Base-by-base conservation (phyloP, 2,329 filamentous ascomycete species). In the Aspergillus ochraceoroseus region DNA sequence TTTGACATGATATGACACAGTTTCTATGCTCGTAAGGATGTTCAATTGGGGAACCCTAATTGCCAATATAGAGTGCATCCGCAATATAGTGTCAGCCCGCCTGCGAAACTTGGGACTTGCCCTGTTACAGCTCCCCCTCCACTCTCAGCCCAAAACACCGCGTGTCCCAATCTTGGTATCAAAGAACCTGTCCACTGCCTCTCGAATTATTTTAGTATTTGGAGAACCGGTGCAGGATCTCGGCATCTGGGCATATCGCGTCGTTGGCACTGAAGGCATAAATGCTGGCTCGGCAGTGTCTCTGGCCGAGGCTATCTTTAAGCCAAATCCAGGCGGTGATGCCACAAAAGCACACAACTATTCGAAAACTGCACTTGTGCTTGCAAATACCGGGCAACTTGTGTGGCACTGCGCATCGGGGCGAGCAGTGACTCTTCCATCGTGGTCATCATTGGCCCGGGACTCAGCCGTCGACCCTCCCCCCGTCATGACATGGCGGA, bases 361-460 rank as follows among this genome's bases (percentile, higher is more conserved):
- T 0, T 28, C 22, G 4, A 26, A n/a, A 6, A 25, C 56, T 0
- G 51, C 59, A 2, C 67, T 95, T 41, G 66, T 95, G 18, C 68
- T 95, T 17, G 77, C 87, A 31, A 95, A 95, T 58, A 72, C 79
- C 3, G 87, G 86, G 3, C 81, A 94, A 64, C 68, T 85, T 12
- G 70, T 82, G 54, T 95, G 87, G 81, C 86, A 84, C 61, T 78
- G 84, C 27, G 73, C 76, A 36, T 73, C 73, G 1, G 65, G 73
- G 36, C 73, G 75, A 33, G 71, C 79, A 0, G 70, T 94, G 46
- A 84, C 77, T 1, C 59, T 73, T 1, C 57, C 59, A 0, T 74
- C 72, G 2, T 84, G 82, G 71, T 58, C 70, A 5, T 71, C 70
- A 1, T 65, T 83, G 30, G 80, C 82, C 1, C 74, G 82, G 52